Evolutionary conservation across 352 stramenopile species (phyloP).

Genomic region (Globisporangium nagaii): DNA sequence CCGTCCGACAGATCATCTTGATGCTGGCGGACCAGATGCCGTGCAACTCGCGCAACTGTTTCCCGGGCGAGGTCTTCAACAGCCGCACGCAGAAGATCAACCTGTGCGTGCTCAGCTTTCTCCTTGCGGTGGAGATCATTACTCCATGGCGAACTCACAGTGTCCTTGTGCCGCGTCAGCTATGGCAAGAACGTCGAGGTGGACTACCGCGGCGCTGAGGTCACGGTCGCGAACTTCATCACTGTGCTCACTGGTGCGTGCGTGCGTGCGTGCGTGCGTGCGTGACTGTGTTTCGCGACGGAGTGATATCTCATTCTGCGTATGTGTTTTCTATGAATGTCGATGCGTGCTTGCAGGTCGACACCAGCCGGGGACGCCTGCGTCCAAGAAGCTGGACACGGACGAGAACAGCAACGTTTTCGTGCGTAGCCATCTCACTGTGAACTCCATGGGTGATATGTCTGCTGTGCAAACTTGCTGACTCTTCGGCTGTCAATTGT

Average conservation of each 20-base stretch:
- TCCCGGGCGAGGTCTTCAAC: constrained; percentile 88
- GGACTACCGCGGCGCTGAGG: constrained; percentile 94
- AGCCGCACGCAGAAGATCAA: constrained; percentile 88
- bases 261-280: background rate
- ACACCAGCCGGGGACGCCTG: constrained; percentile 83
- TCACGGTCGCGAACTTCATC: constrained; percentile 97
- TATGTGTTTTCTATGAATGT: background rate
- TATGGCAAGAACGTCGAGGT: constrained; percentile 92
- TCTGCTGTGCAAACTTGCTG: background rate
- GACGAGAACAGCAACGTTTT: constrained; percentile 89
- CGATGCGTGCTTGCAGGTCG: constrained; percentile 50
- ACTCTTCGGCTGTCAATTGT: background rate
- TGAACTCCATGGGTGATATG: no score
- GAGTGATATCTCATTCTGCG: background rate
- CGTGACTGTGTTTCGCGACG: background rate
- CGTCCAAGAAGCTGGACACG: constrained; percentile 85
- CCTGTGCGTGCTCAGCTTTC: constrained; percentile 32
- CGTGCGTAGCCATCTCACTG: constrained; percentile 66
- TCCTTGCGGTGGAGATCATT: no score
- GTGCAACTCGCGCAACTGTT: constrained; percentile 90
- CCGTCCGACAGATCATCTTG: constrained; percentile 85
- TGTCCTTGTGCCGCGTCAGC: constrained; percentile 11
- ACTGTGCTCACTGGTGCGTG: constrained; percentile 84
- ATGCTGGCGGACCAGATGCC: constrained; percentile 97
- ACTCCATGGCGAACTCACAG: no score